Evolutionary conservation across 192 early-diverging fungal genomes (phyloP).

Genomic region (Linnemannia exigua): DNA sequence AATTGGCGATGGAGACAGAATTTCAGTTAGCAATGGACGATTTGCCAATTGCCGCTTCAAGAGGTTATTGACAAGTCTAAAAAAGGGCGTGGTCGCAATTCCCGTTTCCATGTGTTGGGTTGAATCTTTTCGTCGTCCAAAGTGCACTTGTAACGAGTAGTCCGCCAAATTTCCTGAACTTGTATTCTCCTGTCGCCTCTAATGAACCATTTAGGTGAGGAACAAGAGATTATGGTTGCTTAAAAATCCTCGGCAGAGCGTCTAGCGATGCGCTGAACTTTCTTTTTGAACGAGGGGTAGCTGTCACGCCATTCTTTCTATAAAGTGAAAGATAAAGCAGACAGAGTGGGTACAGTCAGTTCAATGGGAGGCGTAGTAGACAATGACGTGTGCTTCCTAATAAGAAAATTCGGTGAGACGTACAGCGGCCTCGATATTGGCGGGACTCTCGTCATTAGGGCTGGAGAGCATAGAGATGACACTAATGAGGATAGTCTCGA

Average conservation of each 20-base stretch:
- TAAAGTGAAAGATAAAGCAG: not conserved
- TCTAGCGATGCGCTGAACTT: slow-evolving; percentile 74
- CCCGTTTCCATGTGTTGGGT: not conserved
- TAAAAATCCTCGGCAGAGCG: slow-evolving; percentile 65
- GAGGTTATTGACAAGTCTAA: not conserved
- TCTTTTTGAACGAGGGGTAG: slow-evolving; percentile 79
- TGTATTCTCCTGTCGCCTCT: not conserved
- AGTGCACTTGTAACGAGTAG: not conserved
- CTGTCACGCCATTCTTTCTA: slow-evolving; percentile 86
- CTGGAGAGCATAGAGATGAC: slow-evolving; percentile 93
- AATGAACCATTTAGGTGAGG: not conserved
- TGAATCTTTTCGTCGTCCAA: not conserved
- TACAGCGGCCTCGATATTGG: slow-evolving; percentile 95
- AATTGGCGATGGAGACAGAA: not conserved
- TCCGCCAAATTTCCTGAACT: not conserved
- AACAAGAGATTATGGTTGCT: not conserved
- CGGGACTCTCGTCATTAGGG: slow-evolving; percentile 97
- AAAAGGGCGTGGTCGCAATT: not conserved
- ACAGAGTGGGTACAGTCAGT: not conserved
- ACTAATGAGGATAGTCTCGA: slow-evolving; percentile 91
- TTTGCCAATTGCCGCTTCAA: not conserved
- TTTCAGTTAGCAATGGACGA: not conserved
- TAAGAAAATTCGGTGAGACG: slow-evolving; percentile 32
- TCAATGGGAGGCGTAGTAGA: not conserved
- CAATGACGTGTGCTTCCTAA: not conserved